Conservation (phyloP, 345 rosid species). For the Psidium guajava region DNA sequence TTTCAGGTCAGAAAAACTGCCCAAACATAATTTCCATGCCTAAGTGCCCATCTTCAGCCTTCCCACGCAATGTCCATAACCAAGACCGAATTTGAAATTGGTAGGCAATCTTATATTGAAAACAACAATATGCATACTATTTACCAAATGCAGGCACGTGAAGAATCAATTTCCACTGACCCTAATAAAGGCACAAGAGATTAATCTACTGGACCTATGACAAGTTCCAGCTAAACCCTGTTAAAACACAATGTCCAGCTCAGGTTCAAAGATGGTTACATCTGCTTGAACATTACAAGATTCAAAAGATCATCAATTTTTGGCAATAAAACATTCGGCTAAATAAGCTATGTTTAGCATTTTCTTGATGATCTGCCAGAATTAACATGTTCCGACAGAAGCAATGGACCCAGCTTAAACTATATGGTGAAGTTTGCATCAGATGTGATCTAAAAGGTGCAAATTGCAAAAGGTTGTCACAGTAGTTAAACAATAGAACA, state of each 20-base stretch:
- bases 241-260: not conserved
- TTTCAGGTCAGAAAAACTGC: not conserved
- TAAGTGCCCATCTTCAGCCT: not conserved
- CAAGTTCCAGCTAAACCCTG: not conserved
- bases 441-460: not conserved
- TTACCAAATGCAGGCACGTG: not conserved
- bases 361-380: not conserved
- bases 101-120: not conserved
- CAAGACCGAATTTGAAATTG: not conserved
- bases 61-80: not conserved
- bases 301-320: not conserved
- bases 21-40: not conserved
- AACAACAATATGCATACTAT: not conserved
- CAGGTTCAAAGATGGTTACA: not conserved
- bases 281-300: not conserved
- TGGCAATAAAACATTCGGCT: not conserved
- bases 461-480: not conserved
- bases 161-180: not conserved
- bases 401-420: not conserved
- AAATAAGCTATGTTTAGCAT: not conserved
- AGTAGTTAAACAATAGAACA: not conserved
- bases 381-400: not conserved
- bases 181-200: not conserved
- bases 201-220: not conserved
- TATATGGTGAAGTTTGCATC: not conserved